Evolutionary conservation across 2,329 filamentous ascomycete species (phyloP), one percentile per base, ranked within the genome.

Genomic region (Gremmenia infestans): DNA sequence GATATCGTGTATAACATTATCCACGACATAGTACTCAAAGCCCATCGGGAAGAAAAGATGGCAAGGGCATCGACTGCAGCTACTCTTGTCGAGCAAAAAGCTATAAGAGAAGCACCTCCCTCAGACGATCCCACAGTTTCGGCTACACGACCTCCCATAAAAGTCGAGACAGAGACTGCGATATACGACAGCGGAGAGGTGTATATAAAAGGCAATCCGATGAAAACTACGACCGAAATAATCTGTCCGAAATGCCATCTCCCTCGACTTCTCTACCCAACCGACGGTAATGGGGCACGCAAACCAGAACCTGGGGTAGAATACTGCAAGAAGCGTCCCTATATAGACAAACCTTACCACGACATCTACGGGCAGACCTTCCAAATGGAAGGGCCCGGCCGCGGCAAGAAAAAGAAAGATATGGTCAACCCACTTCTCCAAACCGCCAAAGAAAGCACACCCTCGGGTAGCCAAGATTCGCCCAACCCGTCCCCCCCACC

Each of bases 311-410:
- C 87, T 0, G 77, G 79, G 61, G 76, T 85, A 63, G 82, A 86
- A 63, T 92, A 91, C 76, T 93, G 89, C 79, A 89, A 89, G 72
- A 85, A 85, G 62, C 84, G 87, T 58, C 88, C 88, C 0, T 92
- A 87, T 76, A 88, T 90, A 58, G 83, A 89, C 63, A 86, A 88
- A 69, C 78, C 83, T 2, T 87, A 87, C 58, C 88, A 85, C 73
- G 88, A 93, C 71, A 89, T 92, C 61, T 91, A 91, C 71, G 88
- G 87, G 50, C 89, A 91, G 72, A 89, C 87, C 28, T 92, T 89
- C 80, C 85, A 89, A 14, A 85, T 84, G 17, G 86, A 87, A 22
- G 84, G 84, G 14, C 81, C 87, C 58, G 88, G 87, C 58, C 87
- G 88, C 74, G 89, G 88, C 74, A 89, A 88, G 75, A 89, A 88